Percentiles rank a stretch among this genome's conserved stretches.
Conservation (phyloP, 2,329 filamentous ascomycete species). For the Colletotrichum sp. region DNA sequence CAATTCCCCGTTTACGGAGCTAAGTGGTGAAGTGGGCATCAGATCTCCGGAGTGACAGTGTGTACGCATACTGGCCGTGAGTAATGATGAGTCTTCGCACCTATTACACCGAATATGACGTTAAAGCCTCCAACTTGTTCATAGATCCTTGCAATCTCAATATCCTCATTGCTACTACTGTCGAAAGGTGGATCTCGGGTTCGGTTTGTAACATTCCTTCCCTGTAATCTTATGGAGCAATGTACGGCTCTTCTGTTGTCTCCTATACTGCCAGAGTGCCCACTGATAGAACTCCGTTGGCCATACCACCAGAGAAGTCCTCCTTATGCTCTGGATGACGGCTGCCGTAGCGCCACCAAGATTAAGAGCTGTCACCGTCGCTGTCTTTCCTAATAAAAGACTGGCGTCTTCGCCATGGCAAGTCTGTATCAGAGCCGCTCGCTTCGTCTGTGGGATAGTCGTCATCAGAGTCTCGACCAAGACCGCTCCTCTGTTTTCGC, state of each 20-base stretch:
- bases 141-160: neutral
- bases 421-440: neutral
- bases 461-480: neutral
- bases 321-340: neutral
- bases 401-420: neutral
- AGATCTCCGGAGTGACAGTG: neutral
- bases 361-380: neutral
- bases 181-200: neutral
- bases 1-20: neutral
- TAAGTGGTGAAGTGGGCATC: neutral
- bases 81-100: neutral
- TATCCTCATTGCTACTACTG: neutral
- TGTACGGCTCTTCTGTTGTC: neutral
- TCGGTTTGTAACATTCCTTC: neutral
- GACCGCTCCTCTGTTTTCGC: neutral
- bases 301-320: neutral
- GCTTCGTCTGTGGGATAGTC: neutral
- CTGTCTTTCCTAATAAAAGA: neutral
- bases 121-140: accelerated
- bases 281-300: neutral
- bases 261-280: neutral
- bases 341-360: neutral
- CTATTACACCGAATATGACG: neutral
- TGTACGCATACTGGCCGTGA: neutral
- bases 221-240: too few relatives aligned